These are phyloP conservation scores for Dendrobium huoshanense DNA, from an alignment of 106 monocot genomes.

Conservation along the genomic window DNA sequence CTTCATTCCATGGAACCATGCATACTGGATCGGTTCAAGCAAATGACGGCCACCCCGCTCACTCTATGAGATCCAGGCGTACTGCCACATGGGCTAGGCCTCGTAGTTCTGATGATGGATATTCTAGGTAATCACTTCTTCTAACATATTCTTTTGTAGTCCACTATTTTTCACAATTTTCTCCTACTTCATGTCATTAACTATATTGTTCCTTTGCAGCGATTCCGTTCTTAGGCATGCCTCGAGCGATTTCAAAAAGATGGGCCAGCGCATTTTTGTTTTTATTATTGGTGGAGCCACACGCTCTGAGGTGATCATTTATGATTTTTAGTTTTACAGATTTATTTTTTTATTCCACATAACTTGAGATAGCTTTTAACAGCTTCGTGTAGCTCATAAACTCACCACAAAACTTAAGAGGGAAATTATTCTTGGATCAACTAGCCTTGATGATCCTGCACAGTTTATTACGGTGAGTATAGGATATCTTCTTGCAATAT, in stretches of 20 bases:
- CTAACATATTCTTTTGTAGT: neutral
- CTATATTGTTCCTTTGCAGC: constrained; percentile 19
- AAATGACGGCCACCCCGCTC: constrained; percentile 38
- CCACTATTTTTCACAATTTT: neutral
- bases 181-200: neutral
- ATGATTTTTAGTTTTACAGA: neutral
- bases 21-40: constrained; percentile 17
- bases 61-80: constrained; percentile 87
- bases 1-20: constrained; percentile 43
- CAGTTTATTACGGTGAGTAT: constrained; percentile 77
- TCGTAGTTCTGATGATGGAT: constrained; percentile 85
- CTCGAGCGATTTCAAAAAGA: constrained; percentile 58
- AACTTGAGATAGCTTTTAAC: constrained; percentile 12
- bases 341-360: neutral
- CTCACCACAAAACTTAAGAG: constrained; percentile 79
- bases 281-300: constrained; percentile 80
- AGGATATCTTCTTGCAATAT: neutral
- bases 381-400: constrained; percentile 76
- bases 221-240: constrained; percentile 50
- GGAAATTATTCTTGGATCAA: constrained; percentile 84
- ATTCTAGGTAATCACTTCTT: constrained; percentile 44
- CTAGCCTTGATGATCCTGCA: constrained; percentile 88
- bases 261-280: constrained; percentile 67
- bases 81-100: constrained; percentile 90
- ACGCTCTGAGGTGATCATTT: constrained; percentile 49